Evolutionary conservation across 129 eudicot species (phyloP).

Genomic region (Centaurea solstitialis): DNA sequence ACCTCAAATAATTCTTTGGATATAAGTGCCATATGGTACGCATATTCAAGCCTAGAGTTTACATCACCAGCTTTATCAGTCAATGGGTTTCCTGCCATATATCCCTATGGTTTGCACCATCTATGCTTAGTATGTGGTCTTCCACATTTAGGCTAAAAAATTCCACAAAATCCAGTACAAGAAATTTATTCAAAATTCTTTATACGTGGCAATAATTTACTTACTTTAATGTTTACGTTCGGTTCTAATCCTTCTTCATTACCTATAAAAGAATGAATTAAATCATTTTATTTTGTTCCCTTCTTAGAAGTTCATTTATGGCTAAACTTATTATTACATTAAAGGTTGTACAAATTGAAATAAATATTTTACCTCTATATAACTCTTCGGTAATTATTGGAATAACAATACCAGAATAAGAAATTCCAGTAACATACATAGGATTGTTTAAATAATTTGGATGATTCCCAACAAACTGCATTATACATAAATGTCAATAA

Average conservation of each 20-base stretch:
- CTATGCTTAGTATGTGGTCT: too few species aligned
- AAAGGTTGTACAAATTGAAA: background rate
- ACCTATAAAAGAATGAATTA: conserved; percentile 11
- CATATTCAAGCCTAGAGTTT: conserved; percentile 32
- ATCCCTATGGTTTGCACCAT: conserved; percentile 22
- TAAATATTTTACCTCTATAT: background rate
- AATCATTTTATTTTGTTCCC: background rate
- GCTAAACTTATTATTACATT: background rate
- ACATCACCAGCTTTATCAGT: conserved; percentile 26
- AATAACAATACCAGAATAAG: conserved; percentile 20
- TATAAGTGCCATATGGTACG: conserved; percentile 35
- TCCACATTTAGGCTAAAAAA: too few species aligned
- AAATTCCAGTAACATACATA: conserved; percentile 20
- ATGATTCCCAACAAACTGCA: conserved; percentile 29
- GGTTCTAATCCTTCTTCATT: conserved; percentile 32
- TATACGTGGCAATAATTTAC: background rate
- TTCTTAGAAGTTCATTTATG: background rate
- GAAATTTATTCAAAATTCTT: background rate
- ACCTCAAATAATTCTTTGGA: conserved; percentile 41
- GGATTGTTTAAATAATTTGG: conserved; percentile 31
- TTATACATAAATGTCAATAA: background rate
- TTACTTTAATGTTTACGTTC: conserved; percentile 14
- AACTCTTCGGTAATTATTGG: conserved; percentile 26
- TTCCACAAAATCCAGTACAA: background rate
- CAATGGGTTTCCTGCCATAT: conserved; percentile 39